Evolutionary conservation across 2,329 filamentous ascomycete genomes (phyloP), one percentile per base, ranked within the genome.

Genomic region (Penicillium sp.): DNA sequence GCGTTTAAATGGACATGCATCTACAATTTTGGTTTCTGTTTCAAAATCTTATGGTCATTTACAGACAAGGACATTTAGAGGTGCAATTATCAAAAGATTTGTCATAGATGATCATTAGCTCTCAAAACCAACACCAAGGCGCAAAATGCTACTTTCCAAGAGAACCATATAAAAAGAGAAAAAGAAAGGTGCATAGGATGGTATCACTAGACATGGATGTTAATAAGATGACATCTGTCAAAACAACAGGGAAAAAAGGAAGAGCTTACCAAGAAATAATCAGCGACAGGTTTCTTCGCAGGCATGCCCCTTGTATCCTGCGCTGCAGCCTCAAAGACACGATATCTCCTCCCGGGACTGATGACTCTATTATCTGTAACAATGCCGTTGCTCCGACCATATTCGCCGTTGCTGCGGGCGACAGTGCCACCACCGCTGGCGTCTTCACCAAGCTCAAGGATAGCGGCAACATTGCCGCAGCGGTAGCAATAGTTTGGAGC

Each of bases 281-380:
- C 93, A 15, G 91, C 91, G 50, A 96, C 91, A 3, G 94, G 94
- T 75, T 97, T 97, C 83, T 99, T 99, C 3, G 94, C 94, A 56
- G 94, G 94, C 94, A 99, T 99, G 5, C 94, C 94, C 65, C 94
- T 83, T 2, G 89, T 91, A 73, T 97, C 94, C 77, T 99, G 94
- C 50, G 94, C 92, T 51, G 94, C 94, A 0, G 94, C 94, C 68
- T 97, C 92, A 71, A 99, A 99, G 10, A 99, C 93, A 35, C 93
- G 81, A 75, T 99, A 99, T 63, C 94, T 81, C 66, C 94, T 83
- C 3, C 92, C 94, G 1, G 94, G 94, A 1, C 92, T 92, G 41
- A 77, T 68, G 35, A 79, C 74, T 37, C 80, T 71, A 72, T 78
- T 55, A 78, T 78, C 27, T 68, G 75, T 65, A 79, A 81, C 76